Base-by-base conservation (phyloP, 2,329 filamentous ascomycete species). In the Fusarium coffeatum region DNA sequence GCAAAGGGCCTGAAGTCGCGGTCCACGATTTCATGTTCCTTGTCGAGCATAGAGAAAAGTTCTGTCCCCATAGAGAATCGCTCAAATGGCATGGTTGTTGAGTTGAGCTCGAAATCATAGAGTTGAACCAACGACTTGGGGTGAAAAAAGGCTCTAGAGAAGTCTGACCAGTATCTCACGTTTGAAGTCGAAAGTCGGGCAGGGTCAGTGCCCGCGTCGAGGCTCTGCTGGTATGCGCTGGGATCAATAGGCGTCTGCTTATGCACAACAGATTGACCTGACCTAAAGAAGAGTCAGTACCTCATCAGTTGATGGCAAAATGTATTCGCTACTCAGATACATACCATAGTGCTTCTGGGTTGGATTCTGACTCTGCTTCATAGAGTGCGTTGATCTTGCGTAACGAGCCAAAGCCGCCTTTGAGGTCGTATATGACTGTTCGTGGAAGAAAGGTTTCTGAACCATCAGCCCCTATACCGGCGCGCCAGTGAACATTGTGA, bases 141-240 rank as follows among this genome's bases (percentile, higher is more conserved):
- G 77, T 98, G 94, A 78, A 92, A 98, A 80, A 90, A 99, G n/a
- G 96, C 88, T 27, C 93, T 89, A 72, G 93, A 97, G 80, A 94
- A 98, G 80, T 99, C 96, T 32, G 94, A 97, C 95, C 96, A 99
- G 82, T 96, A 98, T 56, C 93, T 89, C n/a, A 98, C 92, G 13
- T 88, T 87, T 9, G 89, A 87, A 2, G 89, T 85, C 2, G 86
- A 91, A 22, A 97, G 85, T 55, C 84, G 82, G 0, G 92, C 87
- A 0, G 92, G 87, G 8, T 90, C 85, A 5, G 87, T 79, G 23
- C 93, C 94, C 30, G 88, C 81, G 72, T 98, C 92, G 5, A 98
- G 88, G 69, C 89, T 91, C 75, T 88, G 86, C 76, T 97, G 93
- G 78, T 97, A 98, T 48, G 89, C 84, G 76, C 88, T 93, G 63